phyloP scores from a whole-genome alignment of 2,329 filamentous ascomycete genomes.

The Fusarium torreyae region DNA sequence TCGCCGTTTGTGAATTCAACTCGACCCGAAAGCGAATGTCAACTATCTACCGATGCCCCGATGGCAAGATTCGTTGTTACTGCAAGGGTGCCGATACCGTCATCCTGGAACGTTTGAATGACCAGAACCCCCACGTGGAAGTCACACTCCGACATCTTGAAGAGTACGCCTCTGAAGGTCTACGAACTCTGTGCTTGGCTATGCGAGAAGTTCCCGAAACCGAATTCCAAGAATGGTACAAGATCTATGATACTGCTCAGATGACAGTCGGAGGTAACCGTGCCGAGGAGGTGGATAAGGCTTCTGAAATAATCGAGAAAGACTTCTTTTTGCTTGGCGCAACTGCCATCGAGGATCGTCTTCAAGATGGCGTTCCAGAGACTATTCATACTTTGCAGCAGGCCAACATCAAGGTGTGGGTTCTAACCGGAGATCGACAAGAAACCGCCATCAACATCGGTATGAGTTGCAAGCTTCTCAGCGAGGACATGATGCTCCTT shows the following conservation, averaged over 20 bases:
- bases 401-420: constrained; percentile 98
- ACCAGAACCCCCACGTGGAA: constrained; percentile 89
- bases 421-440: constrained; percentile 95
- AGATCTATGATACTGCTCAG: constrained; percentile 87
- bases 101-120: constrained; percentile 89
- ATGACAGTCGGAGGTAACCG: constrained; percentile 94
- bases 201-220: constrained; percentile 93
- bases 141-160: constrained; percentile 95
- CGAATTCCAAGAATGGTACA: constrained; percentile 89
- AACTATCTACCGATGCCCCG: constrained; percentile 94
- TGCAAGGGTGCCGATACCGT: constrained; percentile 98
- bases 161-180: constrained; percentile 96
- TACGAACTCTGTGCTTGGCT: constrained; percentile 93
- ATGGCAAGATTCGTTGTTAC: constrained; percentile 94
- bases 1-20: constrained; percentile 99
- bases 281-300: constrained; percentile 96
- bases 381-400: constrained; percentile 98
- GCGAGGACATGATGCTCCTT: constrained; percentile 97
- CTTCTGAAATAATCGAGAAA: constrained; percentile 93
- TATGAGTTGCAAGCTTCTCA: constrained; percentile 99
- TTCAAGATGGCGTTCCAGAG: constrained; percentile 97
- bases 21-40: constrained; percentile 96
- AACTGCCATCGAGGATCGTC: constrained; percentile 95
- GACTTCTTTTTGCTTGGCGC: constrained; percentile 93
- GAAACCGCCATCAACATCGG: constrained; percentile 99